A percentile compares a stretch with the other conserved stretches of the same genome.
phyloP scores from a whole-genome alignment of 2,329 filamentous ascomycete species.

The Exophiala lecanii-corni region DNA sequence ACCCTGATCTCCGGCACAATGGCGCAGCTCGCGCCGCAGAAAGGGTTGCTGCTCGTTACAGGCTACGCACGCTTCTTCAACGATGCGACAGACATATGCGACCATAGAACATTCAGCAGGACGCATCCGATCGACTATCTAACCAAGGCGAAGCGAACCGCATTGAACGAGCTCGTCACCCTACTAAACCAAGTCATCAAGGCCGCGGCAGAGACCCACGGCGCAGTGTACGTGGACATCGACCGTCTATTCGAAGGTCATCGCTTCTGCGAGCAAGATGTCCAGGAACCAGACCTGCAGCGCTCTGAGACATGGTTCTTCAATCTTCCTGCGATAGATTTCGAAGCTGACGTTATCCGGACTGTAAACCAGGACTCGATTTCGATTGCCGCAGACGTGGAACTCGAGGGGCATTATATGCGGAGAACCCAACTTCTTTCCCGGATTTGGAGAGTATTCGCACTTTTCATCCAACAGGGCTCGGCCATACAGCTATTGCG shows the following conservation, averaged over 20 bases:
- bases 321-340: constrained; percentile 15
- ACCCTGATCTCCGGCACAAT: constrained; percentile 16
- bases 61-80: constrained; percentile 28
- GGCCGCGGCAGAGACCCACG: constrained; percentile 23
- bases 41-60: constrained; percentile 22
- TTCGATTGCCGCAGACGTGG: too few relatives aligned
- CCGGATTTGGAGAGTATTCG: constrained; percentile 13
- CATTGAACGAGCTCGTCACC: constrained; percentile 25
- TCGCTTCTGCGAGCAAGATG: constrained; percentile 28
- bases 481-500: constrained; percentile 27
- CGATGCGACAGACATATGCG: constrained; percentile 21
- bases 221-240: constrained; percentile 28
- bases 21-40: constrained; percentile 8
- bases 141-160: constrained; percentile 23
- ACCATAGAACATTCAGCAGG: constrained; percentile 27
- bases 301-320: constrained; percentile 30
- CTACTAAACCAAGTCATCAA: constrained; percentile 28
- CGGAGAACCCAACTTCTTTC: too few relatives aligned
- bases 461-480: constrained; percentile 28
- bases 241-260: constrained; percentile 27
- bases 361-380: too few relatives aligned
- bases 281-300: constrained; percentile 21
- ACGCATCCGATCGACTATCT: constrained; percentile 22
- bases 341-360: not conserved
- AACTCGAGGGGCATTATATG: too few relatives aligned